Evolutionary conservation across 1,139 yeast species (phyloP).

Genomic region (Sugiyamaella pinicola): DNA sequence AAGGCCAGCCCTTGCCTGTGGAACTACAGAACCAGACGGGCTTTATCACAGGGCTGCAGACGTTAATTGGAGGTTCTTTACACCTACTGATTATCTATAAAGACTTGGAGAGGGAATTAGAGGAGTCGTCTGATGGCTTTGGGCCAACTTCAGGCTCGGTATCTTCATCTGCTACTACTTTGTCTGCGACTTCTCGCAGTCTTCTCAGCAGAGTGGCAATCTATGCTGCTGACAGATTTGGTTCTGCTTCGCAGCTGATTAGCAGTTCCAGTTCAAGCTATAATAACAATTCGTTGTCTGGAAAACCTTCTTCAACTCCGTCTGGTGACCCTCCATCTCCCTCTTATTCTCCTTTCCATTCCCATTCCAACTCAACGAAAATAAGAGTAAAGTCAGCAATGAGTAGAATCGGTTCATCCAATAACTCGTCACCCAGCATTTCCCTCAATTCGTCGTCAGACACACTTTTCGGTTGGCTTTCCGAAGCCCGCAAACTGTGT

Average conservation of each 20-base stretch:
- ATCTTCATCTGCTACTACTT: conserved; percentile 17
- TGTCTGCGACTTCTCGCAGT: conserved; percentile 34
- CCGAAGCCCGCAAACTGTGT: conserved; percentile 35
- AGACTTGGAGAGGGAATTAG: conserved; percentile 25
- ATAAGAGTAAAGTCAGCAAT: conserved; percentile 11
- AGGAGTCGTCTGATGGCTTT: conserved; percentile 5
- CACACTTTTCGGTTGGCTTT: conserved; percentile 36
- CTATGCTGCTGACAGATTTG: conserved; percentile 41
- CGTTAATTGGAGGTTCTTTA: conserved; percentile 38
- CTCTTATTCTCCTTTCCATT: no score
- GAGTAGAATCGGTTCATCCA: background rate
- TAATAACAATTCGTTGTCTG: conserved; percentile 6
- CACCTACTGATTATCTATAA: conserved; percentile 39
- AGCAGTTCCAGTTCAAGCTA: conserved; percentile 17
- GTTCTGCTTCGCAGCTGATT: conserved; percentile 35
- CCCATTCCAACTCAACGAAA: conserved; percentile 7
- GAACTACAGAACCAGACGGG: conserved; percentile 35
- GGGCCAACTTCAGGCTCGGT: background rate
- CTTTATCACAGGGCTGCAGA: conserved; percentile 34
- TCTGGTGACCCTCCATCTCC: background rate
- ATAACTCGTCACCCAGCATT: background rate
- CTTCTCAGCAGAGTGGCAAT: conserved; percentile 41
- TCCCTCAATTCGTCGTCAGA: conserved; percentile 20
- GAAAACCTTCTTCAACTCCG: conserved; percentile 17
- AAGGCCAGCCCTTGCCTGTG: conserved; percentile 23